Conservation (phyloP, 2,329 filamentous ascomycete species). For the Rutstroemia sp. region DNA sequence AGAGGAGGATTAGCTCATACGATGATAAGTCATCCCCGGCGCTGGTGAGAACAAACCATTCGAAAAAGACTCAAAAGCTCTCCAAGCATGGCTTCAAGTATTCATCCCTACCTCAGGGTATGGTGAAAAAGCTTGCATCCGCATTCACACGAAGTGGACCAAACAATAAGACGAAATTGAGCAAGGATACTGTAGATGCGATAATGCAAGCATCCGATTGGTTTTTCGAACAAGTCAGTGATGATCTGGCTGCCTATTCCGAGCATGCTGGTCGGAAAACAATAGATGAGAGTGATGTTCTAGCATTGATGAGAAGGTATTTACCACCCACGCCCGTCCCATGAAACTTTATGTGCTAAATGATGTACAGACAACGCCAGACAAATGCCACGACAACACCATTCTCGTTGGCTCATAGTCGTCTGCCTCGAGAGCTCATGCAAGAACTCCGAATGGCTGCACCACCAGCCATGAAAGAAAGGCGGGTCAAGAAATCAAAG, state of each 20-base stretch:
- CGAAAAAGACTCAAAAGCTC: conserved; percentile 43
- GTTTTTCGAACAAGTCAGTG: conserved; percentile 84
- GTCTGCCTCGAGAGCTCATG: conserved; percentile 74
- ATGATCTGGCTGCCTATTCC: conserved; percentile 73
- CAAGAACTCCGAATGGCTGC: conserved; percentile 72
- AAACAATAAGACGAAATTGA: conserved; percentile 59
- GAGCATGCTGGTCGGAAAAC: conserved; percentile 75
- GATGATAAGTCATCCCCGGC: neutral
- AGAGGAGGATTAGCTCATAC: neutral
- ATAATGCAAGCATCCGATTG: conserved; percentile 79
- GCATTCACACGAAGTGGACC: conserved; percentile 63
- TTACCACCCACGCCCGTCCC: neutral
- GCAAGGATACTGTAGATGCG: conserved; percentile 64
- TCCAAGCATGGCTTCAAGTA: conserved; percentile 71
- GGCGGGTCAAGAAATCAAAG: neutral
- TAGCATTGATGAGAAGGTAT: conserved; percentile 77
- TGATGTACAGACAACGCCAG: conserved; percentile 62
- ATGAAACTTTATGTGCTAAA: conserved; percentile 25
- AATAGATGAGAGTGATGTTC: conserved; percentile 78
- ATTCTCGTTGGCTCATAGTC: conserved; percentile 77
- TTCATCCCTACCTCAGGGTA: conserved; percentile 62
- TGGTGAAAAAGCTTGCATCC: conserved; percentile 68
- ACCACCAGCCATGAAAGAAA: conserved; percentile 40
- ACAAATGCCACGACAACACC: conserved; percentile 63
- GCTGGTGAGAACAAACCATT: neutral